These are phyloP conservation scores for Forsythia viridissima DNA, from an alignment of 257 asterid species.

Conservation along the genomic window DNA sequence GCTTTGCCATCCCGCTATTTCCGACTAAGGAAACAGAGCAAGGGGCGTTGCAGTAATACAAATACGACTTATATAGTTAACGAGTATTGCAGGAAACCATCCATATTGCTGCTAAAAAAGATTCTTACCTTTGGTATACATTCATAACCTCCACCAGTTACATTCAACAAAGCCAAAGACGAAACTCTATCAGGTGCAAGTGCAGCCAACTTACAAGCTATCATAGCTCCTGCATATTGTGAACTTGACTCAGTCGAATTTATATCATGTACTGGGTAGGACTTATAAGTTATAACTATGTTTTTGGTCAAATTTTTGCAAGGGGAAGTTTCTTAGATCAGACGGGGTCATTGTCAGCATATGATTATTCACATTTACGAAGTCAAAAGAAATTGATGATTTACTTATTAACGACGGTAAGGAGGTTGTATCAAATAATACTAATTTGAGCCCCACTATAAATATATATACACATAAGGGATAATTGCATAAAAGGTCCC, in stretches of 20 bases:
- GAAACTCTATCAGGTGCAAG: conserved; percentile 74
- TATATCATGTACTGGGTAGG: not conserved
- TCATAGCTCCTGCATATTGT: conserved; percentile 81
- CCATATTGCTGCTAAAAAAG: not conserved
- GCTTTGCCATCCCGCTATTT: not conserved
- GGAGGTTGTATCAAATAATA: not conserved
- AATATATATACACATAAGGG: too few relatives aligned
- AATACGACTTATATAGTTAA: not conserved
- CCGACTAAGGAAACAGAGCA: not conserved
- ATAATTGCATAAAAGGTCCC: too few relatives aligned
- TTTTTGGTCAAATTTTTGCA: not conserved
- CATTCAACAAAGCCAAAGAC: conserved; percentile 91
- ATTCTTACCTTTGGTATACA: conserved; percentile 79
- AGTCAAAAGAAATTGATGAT: too few relatives aligned
- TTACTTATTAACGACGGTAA: not conserved
- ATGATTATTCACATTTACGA: not conserved
- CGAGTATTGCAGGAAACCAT: not conserved
- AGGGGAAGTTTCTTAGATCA: not conserved
- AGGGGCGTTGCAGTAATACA: not conserved
- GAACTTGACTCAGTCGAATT: not conserved
- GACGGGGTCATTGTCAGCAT: not conserved
- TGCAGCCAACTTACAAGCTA: conserved; percentile 91
- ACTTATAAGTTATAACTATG: not conserved
- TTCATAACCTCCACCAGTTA: conserved; percentile 97
- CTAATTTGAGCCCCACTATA: not conserved